Percentiles rank a stretch among this genome's conserved stretches.
Evolutionary conservation across 2,329 filamentous ascomycete species (phyloP).

Genomic region (Ceratocystis eucalypticola): DNA sequence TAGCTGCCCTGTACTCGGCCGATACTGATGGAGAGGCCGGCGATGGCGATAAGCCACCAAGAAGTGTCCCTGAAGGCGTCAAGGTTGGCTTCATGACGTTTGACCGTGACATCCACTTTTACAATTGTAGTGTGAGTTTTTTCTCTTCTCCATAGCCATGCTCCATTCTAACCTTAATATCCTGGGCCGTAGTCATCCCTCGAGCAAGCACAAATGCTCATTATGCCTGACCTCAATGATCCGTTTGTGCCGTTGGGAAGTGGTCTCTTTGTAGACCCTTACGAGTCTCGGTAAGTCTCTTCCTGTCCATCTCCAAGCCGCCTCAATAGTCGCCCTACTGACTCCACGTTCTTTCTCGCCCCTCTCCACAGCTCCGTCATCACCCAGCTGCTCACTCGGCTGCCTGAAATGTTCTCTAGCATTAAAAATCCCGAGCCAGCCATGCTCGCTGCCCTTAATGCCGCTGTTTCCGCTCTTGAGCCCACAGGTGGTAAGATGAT

Average conservation of each 20-base stretch:
- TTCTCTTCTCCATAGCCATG: background rate
- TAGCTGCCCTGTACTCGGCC: constrained; percentile 66
- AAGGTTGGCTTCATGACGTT: constrained; percentile 93
- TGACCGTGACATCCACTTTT: constrained; percentile 95
- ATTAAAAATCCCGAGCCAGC: constrained; percentile 87
- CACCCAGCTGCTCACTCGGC: constrained; percentile 64
- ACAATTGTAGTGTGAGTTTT: constrained; percentile 68
- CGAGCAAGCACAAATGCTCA: constrained; percentile 90
- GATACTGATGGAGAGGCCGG: constrained; percentile 31
- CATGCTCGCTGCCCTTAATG: constrained; percentile 68
- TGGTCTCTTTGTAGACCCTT: constrained; percentile 86
- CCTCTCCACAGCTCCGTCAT: constrained; percentile 50
- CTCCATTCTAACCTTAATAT: constrained; percentile 19
- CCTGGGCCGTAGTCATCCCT: constrained; percentile 44
- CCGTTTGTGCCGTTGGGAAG: constrained; percentile 87
- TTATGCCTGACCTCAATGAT: constrained; percentile 95
- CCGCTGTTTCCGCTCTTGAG: constrained; percentile 70
- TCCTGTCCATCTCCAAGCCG: background rate
- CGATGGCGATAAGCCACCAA: constrained; percentile 39
- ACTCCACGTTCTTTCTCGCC: background rate
- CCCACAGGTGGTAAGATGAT: constrained; percentile 85
- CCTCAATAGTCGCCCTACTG: background rate
- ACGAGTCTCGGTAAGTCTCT: constrained; percentile 59
- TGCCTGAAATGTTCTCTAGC: constrained; percentile 75
- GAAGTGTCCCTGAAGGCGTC: constrained; percentile 58